Percentiles rank a stretch among this genome's conserved stretches.
phyloP scores from a whole-genome alignment of 257 asterid species.

The Solanum lycopersicoides region DNA sequence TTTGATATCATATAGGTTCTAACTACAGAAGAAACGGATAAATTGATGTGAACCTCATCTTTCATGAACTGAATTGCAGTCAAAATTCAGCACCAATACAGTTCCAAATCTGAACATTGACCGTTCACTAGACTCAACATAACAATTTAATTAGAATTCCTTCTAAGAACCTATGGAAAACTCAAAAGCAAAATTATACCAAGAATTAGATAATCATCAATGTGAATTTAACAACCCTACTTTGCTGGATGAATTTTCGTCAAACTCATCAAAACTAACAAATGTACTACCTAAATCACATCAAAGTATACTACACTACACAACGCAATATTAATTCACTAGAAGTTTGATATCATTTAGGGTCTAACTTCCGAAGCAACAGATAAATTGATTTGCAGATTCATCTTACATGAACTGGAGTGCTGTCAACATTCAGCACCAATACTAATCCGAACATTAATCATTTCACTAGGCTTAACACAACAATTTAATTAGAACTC shows the following conservation, averaged over 20 bases:
- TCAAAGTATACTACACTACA: not conserved
- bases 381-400: not conserved
- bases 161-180: not conserved
- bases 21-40: not conserved
- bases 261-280: not conserved
- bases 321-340: not conserved
- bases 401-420: not conserved
- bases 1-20: not conserved
- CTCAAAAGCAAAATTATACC: not conserved
- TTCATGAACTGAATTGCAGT: not conserved
- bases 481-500: not conserved
- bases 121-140: not conserved
- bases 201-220: not conserved
- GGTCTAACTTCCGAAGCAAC: not conserved
- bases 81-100: not conserved
- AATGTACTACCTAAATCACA: not conserved
- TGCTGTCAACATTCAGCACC: not conserved
- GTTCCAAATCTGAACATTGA: not conserved
- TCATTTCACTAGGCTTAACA: not conserved
- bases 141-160: not conserved
- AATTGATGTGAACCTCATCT: not conserved
- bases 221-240: not conserved
- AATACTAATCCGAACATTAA: not conserved
- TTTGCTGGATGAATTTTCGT: not conserved
- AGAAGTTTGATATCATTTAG: not conserved